A percentile compares a stretch with the other conserved stretches of the same genome.
These are phyloP conservation scores for Zychaea mexicana DNA, from an alignment of 371 early-diverging fungal genomes.

Conservation along the genomic window DNA sequence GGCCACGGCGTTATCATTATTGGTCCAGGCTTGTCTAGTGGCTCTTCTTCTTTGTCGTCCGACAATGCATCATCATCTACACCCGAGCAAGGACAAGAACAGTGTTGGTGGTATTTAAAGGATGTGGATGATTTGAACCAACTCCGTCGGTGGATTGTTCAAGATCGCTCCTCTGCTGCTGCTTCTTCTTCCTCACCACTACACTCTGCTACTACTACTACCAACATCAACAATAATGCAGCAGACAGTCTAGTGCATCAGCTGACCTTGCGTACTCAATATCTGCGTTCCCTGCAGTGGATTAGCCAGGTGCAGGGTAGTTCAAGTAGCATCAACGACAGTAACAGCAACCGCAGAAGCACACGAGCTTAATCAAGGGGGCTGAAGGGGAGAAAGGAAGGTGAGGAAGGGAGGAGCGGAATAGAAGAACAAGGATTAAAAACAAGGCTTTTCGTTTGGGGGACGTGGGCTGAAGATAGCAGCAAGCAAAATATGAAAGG, in stretches of 20 bases:
- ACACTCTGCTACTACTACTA: too few relatives aligned
- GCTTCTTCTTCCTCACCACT: too few relatives aligned
- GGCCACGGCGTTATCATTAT: conserved; percentile 37
- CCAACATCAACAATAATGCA: neutral
- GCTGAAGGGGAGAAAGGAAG: neutral
- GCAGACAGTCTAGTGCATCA: neutral
- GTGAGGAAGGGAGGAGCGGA: too few relatives aligned
- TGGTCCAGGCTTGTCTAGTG: conserved; percentile 27
- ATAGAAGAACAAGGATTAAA: too few relatives aligned
- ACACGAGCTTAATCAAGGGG: neutral
- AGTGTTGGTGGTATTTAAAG: conserved; percentile 8
- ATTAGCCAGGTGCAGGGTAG: conserved; percentile 7
- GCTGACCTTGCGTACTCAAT: conserved; percentile 3
- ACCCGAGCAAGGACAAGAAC: conserved; percentile 6
- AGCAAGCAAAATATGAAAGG: too few relatives aligned
- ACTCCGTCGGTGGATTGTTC: conserved; percentile 5
- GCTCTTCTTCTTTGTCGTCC: too few relatives aligned
- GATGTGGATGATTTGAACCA: conserved; percentile 5
- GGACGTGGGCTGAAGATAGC: too few relatives aligned
- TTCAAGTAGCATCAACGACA: neutral
- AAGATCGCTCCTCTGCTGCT: neutral
- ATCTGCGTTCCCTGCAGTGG: conserved; percentile 2
- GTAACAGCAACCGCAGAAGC: neutral
- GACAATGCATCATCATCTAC: neutral
- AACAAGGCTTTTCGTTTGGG: too few relatives aligned